Evolutionary conservation across 768 basidiomycete species (phyloP), one percentile per base, ranked within the genome.

Genomic region (Russula olivacea): DNA sequence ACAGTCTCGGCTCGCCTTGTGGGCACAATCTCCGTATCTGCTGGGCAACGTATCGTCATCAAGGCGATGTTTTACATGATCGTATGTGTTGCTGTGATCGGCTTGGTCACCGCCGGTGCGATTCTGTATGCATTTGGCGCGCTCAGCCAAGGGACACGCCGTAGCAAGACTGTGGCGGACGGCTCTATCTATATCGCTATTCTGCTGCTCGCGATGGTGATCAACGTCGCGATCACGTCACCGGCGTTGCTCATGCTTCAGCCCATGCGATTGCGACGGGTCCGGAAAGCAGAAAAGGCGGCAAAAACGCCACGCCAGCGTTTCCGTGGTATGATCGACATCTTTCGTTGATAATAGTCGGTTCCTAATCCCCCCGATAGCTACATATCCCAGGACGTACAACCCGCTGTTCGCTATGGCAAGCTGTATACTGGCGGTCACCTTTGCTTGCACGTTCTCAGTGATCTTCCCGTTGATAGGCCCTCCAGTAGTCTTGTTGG

Each of bases 381-480:
- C 87, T 66, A 77, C 87, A 65, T 90, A 88, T 69, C 89, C 91
- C 36, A 76, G 80, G 68, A 80, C 82, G 30, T 89, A 89, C 69
- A 82, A 89, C 61, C 85, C 87, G 14, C 78, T 86, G 3, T 86
- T 83, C 72, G 83, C 86, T 23, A 81, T 83, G 38, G 82, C 82
- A 53, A 82, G 84, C 47, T 87, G 84, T 71, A 75, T 87, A 55
- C 76, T 91, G 51, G 86, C 82, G 41, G 77, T 91, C 63, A 77
- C 88, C 36, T 87, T 90, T 73, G 86, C 87, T 48, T 85, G 86
- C 25, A 83, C 82, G 9, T 89, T 92, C 75, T 76, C 84, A 30
- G 73, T 91, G 51, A 82, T 91, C 59, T 91, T 91, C 72, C 90
- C 91, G 1, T 74, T 91, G 58, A 82, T 92, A 61, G 84, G 81